Evolutionary conservation across 345 rosid genomes (phyloP).

Genomic region (Punica granatum): DNA sequence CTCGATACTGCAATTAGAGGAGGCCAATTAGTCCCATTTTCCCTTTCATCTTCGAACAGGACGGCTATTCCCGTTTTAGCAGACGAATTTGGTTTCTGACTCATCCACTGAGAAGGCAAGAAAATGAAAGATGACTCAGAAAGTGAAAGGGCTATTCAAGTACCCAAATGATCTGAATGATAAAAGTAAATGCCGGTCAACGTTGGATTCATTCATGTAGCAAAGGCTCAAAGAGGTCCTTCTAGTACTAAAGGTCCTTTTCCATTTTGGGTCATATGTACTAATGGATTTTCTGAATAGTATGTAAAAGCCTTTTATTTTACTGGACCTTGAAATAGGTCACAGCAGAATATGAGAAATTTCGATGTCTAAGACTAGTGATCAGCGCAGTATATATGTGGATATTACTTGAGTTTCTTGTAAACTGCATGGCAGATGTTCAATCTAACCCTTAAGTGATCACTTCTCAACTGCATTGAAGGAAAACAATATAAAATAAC

Average conservation of each 20-base stretch:
- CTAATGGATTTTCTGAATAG: background rate
- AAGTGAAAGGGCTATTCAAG: background rate
- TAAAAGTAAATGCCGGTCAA: background rate
- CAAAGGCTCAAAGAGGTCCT: background rate
- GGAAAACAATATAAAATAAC: background rate
- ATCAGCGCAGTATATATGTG: too few relatives aligned
- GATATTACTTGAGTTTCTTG: too few relatives aligned
- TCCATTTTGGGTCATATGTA: background rate
- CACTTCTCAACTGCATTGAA: background rate
- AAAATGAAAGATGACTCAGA: conserved; percentile 1
- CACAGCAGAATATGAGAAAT: background rate
- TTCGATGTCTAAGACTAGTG: too few relatives aligned
- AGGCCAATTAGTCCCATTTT: background rate
- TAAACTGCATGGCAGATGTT: too few relatives aligned
- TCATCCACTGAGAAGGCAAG: background rate
- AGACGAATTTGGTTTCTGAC: background rate
- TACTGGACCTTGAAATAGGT: background rate
- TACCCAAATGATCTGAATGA: background rate
- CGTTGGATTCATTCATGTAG: background rate
- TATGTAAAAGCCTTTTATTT: background rate
- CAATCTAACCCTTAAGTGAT: background rate
- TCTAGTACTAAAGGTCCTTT: background rate
- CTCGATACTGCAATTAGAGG: background rate
- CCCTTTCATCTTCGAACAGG: background rate
- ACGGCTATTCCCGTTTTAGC: background rate